Evolutionary conservation across 2,329 filamentous ascomycete genomes (phyloP).

Genomic region (Talaromyces sp.): DNA sequence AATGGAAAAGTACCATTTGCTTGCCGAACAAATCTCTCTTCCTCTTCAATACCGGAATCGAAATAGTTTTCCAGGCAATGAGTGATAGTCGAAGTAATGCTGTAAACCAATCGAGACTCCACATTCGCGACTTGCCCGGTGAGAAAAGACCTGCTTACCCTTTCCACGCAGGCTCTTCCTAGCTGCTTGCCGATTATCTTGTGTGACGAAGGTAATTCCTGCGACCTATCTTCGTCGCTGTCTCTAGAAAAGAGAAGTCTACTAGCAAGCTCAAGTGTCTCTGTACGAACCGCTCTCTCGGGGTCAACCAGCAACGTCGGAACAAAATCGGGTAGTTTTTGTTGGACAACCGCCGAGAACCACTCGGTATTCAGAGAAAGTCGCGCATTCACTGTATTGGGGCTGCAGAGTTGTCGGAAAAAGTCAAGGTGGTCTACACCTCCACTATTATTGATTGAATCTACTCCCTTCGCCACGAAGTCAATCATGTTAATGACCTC

Average conservation of each 20-base stretch:
- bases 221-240: conserved; percentile 21
- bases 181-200: conserved; percentile 36
- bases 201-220: conserved; percentile 30
- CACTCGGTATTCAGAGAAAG: conserved; percentile 36
- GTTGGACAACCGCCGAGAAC: conserved; percentile 41
- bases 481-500: conserved; percentile 43
- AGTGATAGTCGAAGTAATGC: conserved; percentile 40
- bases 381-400: conserved; percentile 36
- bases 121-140: conserved; percentile 28
- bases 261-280: conserved; percentile 48
- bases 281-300: conserved; percentile 49
- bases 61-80: conserved; percentile 45
- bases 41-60: conserved; percentile 36
- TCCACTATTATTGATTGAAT: conserved; percentile 52
- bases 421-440: conserved; percentile 54
- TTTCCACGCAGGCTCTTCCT: conserved; percentile 34
- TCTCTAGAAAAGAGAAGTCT: conserved; percentile 46
- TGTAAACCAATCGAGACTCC: conserved; percentile 40
- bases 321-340: conserved; percentile 52
- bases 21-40: conserved; percentile 35
- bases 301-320: conserved; percentile 57
- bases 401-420: conserved; percentile 56
- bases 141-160: conserved; percentile 37
- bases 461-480: conserved; percentile 49
- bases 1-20: conserved; percentile 34